Base-by-base conservation (phyloP, 208 protist species). In the Phytomonas francai region DNA sequence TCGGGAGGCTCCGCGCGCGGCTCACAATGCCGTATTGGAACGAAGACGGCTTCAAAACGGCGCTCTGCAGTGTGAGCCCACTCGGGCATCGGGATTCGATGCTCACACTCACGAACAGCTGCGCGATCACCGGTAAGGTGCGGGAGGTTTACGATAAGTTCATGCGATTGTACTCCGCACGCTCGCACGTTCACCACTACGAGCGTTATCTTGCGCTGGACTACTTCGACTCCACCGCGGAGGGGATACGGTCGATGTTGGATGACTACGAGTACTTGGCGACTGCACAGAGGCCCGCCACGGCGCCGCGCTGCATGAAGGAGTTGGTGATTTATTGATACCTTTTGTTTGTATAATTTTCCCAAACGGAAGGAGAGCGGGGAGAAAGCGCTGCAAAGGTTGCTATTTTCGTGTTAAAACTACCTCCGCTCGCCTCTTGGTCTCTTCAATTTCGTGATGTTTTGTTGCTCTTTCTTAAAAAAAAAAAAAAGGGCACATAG, bases 1-100 rank as follows among this genome's bases (percentile, higher is more conserved):
- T 98, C 19, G 79, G 70, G 5, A 68, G 84, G n/a, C 76, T 98
- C 62, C 84, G 83, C 29, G 70, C 78, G 36, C 73, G 84, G 61
- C 79, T 98, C 62, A 65, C 74, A 63, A 83, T 98, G 74, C 81
- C 88, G 0, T 89, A 96, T 72, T 99, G 97, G 97, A 99, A 98
- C 72, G 82, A 89, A 45, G 97, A 99, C 62, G 97, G 95, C 32
- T 98, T 98, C 84, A 99, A 99, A 80, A 94, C 98, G 27, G 96
- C 97, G 4, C 71, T 96, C 59, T 98, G 97, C 71, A 79, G 87
- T 2, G 89, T 96, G 33, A 91, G 95, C 62, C 94, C 96, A 14
- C 80, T 97, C 0, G 86, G 88, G 28, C 94, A 97, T 78, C 78
- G 79, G 49, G 74, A 96, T 58, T 97, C 95, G 12, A 79, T 98